Evolutionary conservation across 2,329 filamentous ascomycete genomes (phyloP).

Genomic region (Aureobasidium sp.): DNA sequence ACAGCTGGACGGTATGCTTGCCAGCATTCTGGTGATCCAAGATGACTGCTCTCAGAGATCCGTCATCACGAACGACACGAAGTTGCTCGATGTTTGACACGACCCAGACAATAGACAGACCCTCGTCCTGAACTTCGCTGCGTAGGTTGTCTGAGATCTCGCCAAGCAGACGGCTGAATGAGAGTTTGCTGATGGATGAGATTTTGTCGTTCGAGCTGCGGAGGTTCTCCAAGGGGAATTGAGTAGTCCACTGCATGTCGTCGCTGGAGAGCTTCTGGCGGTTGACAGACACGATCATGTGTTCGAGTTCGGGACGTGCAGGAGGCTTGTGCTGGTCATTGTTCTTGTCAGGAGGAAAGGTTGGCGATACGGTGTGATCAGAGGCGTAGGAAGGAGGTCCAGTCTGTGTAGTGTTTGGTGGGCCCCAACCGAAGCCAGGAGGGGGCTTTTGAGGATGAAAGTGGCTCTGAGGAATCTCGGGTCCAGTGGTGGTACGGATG

Average conservation of each 20-base stretch:
- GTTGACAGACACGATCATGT: neutral
- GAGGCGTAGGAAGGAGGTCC: neutral
- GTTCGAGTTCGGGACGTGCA: neutral
- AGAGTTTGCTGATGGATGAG: neutral
- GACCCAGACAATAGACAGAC: neutral
- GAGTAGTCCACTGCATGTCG: slow-evolving; percentile 1
- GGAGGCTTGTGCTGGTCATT: neutral
- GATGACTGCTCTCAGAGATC: neutral
- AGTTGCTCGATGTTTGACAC: neutral
- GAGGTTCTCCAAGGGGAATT: neutral
- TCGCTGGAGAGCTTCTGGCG: neutral
- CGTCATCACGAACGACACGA: neutral
- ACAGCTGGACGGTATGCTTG: neutral
- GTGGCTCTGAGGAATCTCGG: too few species aligned
- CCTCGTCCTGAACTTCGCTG: neutral
- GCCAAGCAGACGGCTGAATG: neutral
- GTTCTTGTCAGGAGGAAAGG: neutral
- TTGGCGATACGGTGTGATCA: neutral
- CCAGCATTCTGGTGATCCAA: neutral
- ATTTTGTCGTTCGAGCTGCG: neutral
- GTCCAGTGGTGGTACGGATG: neutral
- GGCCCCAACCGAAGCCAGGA: too few species aligned
- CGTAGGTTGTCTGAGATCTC: neutral
- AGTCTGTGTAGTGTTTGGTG: neutral
- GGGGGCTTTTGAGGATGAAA: too few species aligned